A percentile compares a stretch with the other conserved stretches of the same genome.
Evolutionary conservation across 2,329 filamentous ascomycete species (phyloP).

Genomic region (Pseudogymnoascus sp.): DNA sequence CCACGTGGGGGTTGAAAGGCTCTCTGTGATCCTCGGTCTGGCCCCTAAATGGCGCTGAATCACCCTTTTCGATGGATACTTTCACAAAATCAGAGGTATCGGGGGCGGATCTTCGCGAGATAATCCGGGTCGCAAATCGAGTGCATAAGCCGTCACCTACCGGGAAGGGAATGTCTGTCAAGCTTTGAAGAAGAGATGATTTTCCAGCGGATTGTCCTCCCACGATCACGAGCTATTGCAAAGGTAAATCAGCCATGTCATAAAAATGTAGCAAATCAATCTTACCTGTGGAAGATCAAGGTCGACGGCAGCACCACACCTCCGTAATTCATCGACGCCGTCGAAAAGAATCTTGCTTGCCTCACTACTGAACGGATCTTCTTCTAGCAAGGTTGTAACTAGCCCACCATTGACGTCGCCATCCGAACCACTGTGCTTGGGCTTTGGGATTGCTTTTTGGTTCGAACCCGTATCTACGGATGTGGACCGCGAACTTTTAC

Average conservation of each 20-base stretch:
- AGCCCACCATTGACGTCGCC: neutral
- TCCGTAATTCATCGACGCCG: slow-evolving; percentile 31
- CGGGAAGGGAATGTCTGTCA: slow-evolving; percentile 33
- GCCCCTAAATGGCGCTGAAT: slow-evolving; percentile 13
- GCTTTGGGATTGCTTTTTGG: neutral
- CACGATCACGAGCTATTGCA: slow-evolving; percentile 29
- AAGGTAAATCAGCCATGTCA: neutral
- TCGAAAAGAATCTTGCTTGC: slow-evolving; percentile 30
- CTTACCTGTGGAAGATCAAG: slow-evolving; percentile 31
- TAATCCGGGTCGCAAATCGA: slow-evolving; percentile 31
- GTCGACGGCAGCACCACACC: slow-evolving; percentile 24
- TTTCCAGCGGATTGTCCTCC: slow-evolving; percentile 33
- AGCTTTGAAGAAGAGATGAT: slow-evolving; percentile 30
- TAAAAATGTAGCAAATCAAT: slow-evolving; percentile 4
- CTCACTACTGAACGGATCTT: slow-evolving; percentile 29
- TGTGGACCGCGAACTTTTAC: neutral
- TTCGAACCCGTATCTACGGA: neutral
- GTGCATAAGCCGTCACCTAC: slow-evolving; percentile 28
- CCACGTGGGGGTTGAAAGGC: slow-evolving; percentile 11
- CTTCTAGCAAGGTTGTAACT: neutral
- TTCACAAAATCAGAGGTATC: slow-evolving; percentile 24
- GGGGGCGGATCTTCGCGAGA: slow-evolving; percentile 27
- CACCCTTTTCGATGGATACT: slow-evolving; percentile 24
- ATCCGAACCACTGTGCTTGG: neutral
- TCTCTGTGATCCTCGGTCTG: slow-evolving; percentile 20